Evolutionary conservation across 495 filamentous ascomycete species (phyloP), one percentile per base, ranked within the genome.

Genomic region (Cenococcum geophilum): DNA sequence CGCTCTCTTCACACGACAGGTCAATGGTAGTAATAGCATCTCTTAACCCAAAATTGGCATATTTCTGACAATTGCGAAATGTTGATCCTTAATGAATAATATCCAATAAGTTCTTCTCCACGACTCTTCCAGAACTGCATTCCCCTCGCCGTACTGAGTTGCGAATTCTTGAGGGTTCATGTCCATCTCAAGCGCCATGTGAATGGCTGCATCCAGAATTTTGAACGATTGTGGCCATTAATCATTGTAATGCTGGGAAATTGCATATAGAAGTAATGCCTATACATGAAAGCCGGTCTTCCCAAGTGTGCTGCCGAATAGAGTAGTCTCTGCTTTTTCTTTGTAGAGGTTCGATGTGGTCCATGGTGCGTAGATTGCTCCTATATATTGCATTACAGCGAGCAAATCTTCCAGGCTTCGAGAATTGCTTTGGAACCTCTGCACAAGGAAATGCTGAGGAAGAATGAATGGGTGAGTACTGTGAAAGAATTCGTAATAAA

Each of bases 401-500:
- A 64, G 40, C 32, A 68, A 36, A n/a, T 27, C 23, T 27, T 64
- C 58, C 47, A 68, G 22, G 32, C 36, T 48, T 25, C 61, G 65
- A 35, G 56, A 53, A 18, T 32, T 27, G 21, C 10, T 58, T 22
- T 20, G 49, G 25, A 12, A 60, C 52, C 61, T 57, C 16, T 34
- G 47, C 3, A 21, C 47, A 11, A 68, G 32, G 22, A 45, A 64
- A 37, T 58, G 65, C 16, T 51, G 53, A 22, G 65, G 65, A 3
- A 64, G 37, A 1, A 48, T 25, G 25, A 64, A 23, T 2, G 65
- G 65, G 32, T 51, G 34, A 5, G 52, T n/a, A 0, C 14, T 22
- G 21, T 58, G 45, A 32, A 68, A 68, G 37, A 60, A 64, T 40
- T 68, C 65, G 27, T 61, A 68, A 51, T 61, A 68, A 23, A 64